Evolutionary conservation across 1,284 basidiomycete species (phyloP).

Genomic region (Cutaneotrichosporon sp.): DNA sequence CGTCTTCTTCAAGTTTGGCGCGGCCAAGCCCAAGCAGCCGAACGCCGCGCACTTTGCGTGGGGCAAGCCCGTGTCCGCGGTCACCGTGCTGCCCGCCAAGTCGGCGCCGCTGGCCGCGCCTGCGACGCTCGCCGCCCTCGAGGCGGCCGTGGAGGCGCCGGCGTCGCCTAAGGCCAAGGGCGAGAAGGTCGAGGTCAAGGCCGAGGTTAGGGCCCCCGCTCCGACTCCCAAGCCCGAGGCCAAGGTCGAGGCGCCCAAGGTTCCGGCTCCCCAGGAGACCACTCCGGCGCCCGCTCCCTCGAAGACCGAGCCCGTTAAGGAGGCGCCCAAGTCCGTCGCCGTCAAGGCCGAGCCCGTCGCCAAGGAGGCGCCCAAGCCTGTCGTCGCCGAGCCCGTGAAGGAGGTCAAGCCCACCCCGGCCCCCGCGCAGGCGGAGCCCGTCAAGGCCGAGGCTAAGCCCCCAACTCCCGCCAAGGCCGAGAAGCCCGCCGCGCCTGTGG

Average conservation of each 20-base stretch:
- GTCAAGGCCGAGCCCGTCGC: too few relatives aligned
- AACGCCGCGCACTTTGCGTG: constrained; percentile 1
- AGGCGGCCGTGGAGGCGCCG: background rate
- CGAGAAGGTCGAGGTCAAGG: background rate
- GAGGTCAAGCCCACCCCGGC: too few relatives aligned
- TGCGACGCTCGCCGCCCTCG: background rate
- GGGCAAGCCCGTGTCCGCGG: background rate
- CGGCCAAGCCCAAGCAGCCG: background rate
- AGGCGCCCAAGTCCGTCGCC: too few relatives aligned
- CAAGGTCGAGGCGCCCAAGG: too few relatives aligned
- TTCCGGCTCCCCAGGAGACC: too few relatives aligned
- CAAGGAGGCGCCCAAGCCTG: too few relatives aligned
- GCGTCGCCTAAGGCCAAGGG: background rate
- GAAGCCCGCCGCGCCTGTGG: background rate
- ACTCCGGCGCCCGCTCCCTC: too few relatives aligned
- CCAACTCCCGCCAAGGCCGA: background rate
- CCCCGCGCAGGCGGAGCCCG: too few relatives aligned
- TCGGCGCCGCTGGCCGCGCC: background rate
- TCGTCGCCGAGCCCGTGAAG: too few relatives aligned
- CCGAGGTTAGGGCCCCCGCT: too few relatives aligned
- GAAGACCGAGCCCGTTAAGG: too few relatives aligned
- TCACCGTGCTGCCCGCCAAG: background rate
- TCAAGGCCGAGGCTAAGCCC: background rate
- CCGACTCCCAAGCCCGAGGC: too few relatives aligned
- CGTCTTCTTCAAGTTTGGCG: constrained; percentile 2